A percentile compares a stretch with the other conserved stretches of the same genome.
Evolutionary conservation across 352 stramenopile genomes (phyloP).

Genomic region (Phytophthora crassamura): DNA sequence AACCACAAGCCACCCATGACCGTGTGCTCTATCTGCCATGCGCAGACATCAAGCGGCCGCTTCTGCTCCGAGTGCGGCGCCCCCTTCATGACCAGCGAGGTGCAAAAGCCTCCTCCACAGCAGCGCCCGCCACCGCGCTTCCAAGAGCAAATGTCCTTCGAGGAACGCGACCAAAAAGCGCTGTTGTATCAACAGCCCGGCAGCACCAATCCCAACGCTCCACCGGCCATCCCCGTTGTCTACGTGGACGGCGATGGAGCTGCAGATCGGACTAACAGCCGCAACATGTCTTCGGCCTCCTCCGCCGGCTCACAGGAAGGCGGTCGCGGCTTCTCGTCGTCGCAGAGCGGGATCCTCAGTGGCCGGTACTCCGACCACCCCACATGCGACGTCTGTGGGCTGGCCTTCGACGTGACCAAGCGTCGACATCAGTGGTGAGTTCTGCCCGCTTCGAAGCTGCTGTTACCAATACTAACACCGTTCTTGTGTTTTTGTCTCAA

Average conservation of each 20-base stretch:
- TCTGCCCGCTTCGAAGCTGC: background rate
- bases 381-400: constrained; percentile 69
- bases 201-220: constrained; percentile 10
- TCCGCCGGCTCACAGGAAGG: constrained; percentile 10
- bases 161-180: constrained; percentile 38
- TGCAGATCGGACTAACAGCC: constrained; percentile 7
- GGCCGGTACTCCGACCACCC: constrained; percentile 67
- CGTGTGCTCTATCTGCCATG: constrained; percentile 15
- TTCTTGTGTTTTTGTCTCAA: constrained; percentile 1
- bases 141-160: constrained; percentile 36
- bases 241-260: constrained; percentile 32
- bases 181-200: constrained; percentile 29
- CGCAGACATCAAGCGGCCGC: constrained; percentile 30
- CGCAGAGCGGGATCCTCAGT: constrained; percentile 38
- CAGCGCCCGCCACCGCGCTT: constrained; percentile 28
- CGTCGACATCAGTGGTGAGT: constrained; percentile 68
- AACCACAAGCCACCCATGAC: no score
- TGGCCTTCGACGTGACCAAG: constrained; percentile 68
- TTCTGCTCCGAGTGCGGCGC: constrained; percentile 46
- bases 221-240: constrained; percentile 34
- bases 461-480: constrained; percentile 8
- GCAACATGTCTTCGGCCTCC: constrained; percentile 21
- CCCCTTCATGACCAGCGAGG: constrained; percentile 16
- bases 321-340: constrained; percentile 12
- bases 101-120: constrained; percentile 1